Evolutionary conservation across 2,329 filamentous ascomycete species (phyloP).

Genomic region (Phialophora chinensis): DNA sequence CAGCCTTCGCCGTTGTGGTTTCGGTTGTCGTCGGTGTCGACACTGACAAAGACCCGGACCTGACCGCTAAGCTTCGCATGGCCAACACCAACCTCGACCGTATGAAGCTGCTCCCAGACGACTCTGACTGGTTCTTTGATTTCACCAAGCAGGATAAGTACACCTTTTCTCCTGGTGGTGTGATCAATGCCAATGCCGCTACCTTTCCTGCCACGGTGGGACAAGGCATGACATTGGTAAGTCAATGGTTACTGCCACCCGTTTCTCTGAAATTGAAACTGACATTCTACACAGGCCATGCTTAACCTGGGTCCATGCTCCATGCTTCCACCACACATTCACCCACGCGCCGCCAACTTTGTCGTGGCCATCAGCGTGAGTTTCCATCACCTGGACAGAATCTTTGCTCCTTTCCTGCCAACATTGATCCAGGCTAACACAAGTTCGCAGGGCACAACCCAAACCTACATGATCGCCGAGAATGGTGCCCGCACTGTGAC

Average conservation of each 20-base stretch:
- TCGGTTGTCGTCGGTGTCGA: slow-evolving; percentile 45
- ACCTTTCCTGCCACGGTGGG: slow-evolving; percentile 57
- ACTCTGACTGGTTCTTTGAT: slow-evolving; percentile 58
- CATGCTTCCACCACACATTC: slow-evolving; percentile 59
- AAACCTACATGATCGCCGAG: slow-evolving; percentile 60
- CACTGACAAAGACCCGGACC: slow-evolving; percentile 48
- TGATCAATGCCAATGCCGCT: slow-evolving; percentile 59
- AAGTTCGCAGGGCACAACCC: slow-evolving; percentile 50
- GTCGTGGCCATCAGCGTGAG: slow-evolving; percentile 51
- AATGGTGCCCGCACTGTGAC: slow-evolving; percentile 55
- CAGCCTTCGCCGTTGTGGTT: slow-evolving; percentile 37
- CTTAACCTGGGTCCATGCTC: slow-evolving; percentile 58
- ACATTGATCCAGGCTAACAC: not conserved
- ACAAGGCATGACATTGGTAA: slow-evolving; percentile 54
- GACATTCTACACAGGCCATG: slow-evolving; percentile 40
- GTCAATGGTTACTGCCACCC: not conserved
- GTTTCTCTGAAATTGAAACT: not conserved
- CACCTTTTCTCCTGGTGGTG: slow-evolving; percentile 54
- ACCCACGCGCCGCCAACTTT: slow-evolving; percentile 56
- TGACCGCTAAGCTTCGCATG: slow-evolving; percentile 48
- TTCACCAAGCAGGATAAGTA: slow-evolving; percentile 53
- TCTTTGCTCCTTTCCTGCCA: not conserved
- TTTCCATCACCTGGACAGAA: not conserved
- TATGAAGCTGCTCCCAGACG: slow-evolving; percentile 48
- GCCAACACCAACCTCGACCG: slow-evolving; percentile 56